Conservation (phyloP, 75 land plant species). For the Azolla pinnata region DNA sequence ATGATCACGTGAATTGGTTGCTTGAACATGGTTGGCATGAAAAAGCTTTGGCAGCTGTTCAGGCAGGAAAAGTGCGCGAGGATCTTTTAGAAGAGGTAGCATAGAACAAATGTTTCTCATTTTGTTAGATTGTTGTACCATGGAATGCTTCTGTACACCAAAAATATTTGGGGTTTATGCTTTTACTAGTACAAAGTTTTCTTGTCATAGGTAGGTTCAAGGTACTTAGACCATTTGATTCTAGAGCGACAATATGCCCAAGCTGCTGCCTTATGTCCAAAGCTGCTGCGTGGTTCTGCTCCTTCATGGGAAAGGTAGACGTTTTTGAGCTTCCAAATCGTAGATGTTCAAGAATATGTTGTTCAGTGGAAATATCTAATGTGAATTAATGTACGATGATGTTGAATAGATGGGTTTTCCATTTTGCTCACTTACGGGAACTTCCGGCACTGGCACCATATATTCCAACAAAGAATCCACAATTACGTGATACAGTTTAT, state of each 20-base stretch:
- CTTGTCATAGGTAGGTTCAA: constrained; percentile 66
- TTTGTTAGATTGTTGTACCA: background rate
- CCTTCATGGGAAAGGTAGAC: constrained; percentile 97
- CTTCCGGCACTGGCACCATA: constrained; percentile 84
- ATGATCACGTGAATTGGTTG: constrained; percentile 93
- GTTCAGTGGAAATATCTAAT: background rate
- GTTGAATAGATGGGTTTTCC: constrained; percentile 76
- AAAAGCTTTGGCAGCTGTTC: constrained; percentile 88
- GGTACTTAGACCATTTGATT: constrained; percentile 85
- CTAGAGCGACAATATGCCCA: constrained; percentile 87
- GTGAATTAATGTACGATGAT: background rate
- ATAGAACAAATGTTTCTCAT: background rate
- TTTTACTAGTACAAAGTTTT: background rate
- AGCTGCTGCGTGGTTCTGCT: constrained; percentile 83
- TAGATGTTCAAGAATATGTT: too few relatives aligned
- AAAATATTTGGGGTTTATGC: background rate
- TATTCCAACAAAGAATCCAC: constrained; percentile 86
- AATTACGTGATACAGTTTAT: constrained; percentile 85
- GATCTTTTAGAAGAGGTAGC: constrained; percentile 89
- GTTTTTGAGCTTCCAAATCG: too few relatives aligned
- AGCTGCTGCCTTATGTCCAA: constrained; percentile 92
- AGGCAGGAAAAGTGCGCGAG: constrained; percentile 73
- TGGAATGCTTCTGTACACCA: background rate
- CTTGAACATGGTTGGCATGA: constrained; percentile 87
- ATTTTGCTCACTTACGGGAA: constrained; percentile 88